These are phyloP conservation scores for Quercus gilva DNA, from an alignment of 306 rosid species.

Conservation along the genomic window DNA sequence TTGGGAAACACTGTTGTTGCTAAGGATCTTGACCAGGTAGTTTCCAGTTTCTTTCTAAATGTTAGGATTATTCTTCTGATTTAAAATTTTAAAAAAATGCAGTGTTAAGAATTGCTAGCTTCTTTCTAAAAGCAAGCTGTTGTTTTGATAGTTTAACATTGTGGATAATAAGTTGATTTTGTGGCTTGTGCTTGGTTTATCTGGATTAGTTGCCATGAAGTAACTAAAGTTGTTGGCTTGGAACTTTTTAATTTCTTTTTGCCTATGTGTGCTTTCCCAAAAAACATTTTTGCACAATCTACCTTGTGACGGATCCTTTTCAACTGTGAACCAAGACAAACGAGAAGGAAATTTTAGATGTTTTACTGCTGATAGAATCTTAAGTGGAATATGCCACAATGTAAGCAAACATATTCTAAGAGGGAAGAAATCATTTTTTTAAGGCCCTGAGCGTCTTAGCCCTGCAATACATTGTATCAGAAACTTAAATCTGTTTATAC, in stretches of 20 bases:
- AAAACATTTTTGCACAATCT: not conserved
- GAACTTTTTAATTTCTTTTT: not conserved
- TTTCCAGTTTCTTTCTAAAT: constrained; percentile 17
- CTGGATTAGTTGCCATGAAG: constrained; percentile 8
- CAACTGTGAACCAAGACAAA: not conserved
- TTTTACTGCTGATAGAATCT: not conserved
- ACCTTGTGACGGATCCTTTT: not conserved
- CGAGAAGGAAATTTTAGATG: not conserved
- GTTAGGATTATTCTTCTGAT: not conserved
- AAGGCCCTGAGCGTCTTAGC: not conserved
- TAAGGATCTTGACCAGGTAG: constrained; percentile 88
- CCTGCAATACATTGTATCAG: not conserved
- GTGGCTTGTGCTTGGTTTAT: constrained; percentile 1
- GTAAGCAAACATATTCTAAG: not conserved
- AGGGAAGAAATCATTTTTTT: not conserved
- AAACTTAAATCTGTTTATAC: not conserved
- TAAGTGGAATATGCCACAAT: not conserved
- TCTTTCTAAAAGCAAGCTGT: not conserved
- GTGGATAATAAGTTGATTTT: not conserved
- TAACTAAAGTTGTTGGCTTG: not conserved
- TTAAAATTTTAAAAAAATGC: not conserved
- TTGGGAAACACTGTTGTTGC: constrained; percentile 81
- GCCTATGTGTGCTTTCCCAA: not conserved
- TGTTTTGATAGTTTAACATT: constrained; percentile 2
- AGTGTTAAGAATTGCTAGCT: not conserved